Evolutionary conservation across 148 eudicot species (phyloP).

Genomic region (Talinum fruticosum): DNA sequence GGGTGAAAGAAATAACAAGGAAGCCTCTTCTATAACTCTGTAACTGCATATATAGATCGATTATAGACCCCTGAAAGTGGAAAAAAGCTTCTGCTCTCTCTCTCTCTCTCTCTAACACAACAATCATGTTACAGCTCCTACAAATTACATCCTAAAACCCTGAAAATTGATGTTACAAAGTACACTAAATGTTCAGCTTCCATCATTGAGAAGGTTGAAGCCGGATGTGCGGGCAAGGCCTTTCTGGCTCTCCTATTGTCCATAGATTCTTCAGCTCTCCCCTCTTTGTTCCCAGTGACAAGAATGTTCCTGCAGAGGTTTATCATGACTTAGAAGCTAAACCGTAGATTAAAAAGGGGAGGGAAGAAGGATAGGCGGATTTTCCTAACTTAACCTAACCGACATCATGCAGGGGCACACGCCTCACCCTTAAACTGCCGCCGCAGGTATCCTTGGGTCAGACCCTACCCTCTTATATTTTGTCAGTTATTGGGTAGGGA

Average conservation of each 20-base stretch:
- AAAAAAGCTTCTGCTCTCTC: neutral
- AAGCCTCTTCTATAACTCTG: conserved; percentile 11
- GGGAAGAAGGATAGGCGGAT: no score
- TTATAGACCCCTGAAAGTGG: conserved; percentile 5
- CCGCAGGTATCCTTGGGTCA: no score
- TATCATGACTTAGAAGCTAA: neutral
- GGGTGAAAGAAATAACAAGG: neutral
- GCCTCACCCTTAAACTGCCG: no score
- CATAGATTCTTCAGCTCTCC: conserved; percentile 76
- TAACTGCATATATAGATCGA: conserved; percentile 13
- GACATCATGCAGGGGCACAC: no score
- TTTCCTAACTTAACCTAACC: no score
- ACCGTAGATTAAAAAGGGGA: neutral
- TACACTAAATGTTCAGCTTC: neutral
- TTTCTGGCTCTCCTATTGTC: conserved; percentile 76
- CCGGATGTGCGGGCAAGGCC: conserved; percentile 74
- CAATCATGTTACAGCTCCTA: conserved; percentile 36
- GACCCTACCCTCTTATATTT: no score
- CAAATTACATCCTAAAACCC: conserved; percentile 33
- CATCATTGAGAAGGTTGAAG: conserved; percentile 38
- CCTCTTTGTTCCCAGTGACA: conserved; percentile 61
- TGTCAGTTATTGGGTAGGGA: neutral
- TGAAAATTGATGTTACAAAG: conserved; percentile 26
- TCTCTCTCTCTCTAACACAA: conserved; percentile 25
- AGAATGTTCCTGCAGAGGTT: conserved; percentile 58